Evolutionary conservation across 2,329 filamentous ascomycete species (phyloP).

Genomic region (Rhinocladiella mackenziei): DNA sequence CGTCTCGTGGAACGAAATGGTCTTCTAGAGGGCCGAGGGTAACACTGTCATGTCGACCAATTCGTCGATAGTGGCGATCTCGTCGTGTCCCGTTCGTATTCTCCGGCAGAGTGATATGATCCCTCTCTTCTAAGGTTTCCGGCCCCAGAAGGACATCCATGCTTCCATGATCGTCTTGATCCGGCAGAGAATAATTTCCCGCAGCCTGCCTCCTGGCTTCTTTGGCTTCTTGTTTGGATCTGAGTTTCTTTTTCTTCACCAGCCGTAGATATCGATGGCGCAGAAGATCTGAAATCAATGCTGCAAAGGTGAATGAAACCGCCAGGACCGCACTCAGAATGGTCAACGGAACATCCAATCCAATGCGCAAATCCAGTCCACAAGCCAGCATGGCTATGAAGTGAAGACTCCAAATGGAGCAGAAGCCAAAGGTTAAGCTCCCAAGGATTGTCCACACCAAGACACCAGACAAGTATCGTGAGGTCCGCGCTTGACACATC

Average conservation of each 20-base stretch:
- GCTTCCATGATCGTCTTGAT: slow-evolving; percentile 10
- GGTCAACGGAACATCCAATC: slow-evolving; percentile 31
- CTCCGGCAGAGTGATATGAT: neutral
- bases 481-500: slow-evolving; percentile 34
- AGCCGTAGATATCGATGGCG: slow-evolving; percentile 28
- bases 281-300: slow-evolving; percentile 31
- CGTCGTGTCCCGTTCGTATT: neutral
- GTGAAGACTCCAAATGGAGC: slow-evolving; percentile 35
- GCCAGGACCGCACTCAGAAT: slow-evolving; percentile 29
- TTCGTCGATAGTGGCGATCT: neutral
- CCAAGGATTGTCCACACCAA: slow-evolving; percentile 33
- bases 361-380: slow-evolving; percentile 33
- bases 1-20: slow-evolving; percentile 11
- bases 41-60: neutral
- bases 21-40: slow-evolving; percentile 20
- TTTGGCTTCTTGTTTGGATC: slow-evolving; percentile 3
- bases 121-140: slow-evolving; percentile 2
- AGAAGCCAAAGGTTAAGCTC: slow-evolving; percentile 35
- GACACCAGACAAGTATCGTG: slow-evolving; percentile 31
- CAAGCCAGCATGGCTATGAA: slow-evolving; percentile 36
- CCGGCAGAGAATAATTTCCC: neutral
- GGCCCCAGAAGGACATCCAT: slow-evolving; percentile 17
- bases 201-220: slow-evolving; percentile 5
- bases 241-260: slow-evolving; percentile 10
- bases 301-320: slow-evolving; percentile 27